These are phyloP conservation scores for Wallemia mellicola DNA, from an alignment of 1,284 basidiomycete species.

Conservation along the genomic window DNA sequence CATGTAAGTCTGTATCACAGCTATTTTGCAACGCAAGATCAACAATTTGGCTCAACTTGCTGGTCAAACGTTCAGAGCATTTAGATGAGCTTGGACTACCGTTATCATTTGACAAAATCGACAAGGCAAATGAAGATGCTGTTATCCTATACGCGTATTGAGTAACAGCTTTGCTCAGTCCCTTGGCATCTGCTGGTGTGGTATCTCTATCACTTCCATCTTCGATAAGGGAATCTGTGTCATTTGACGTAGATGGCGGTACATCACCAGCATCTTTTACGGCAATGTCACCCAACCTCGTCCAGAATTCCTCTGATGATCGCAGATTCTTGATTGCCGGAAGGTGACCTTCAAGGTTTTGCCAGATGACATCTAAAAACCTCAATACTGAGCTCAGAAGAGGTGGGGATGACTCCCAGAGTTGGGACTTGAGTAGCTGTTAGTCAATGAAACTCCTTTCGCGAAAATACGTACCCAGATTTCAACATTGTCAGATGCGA, in stretches of 20 bases:
- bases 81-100: too few relatives aligned
- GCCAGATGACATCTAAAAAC: background rate
- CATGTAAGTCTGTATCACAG: background rate
- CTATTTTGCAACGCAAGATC: background rate
- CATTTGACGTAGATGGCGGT: background rate
- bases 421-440: background rate
- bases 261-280: background rate
- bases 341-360: background rate
- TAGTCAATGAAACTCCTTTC: background rate
- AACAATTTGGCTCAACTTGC: background rate
- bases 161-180: background rate
- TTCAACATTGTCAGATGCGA: background rate
- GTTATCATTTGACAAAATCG: background rate
- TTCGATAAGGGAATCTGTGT: background rate
- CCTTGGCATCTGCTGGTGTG: background rate
- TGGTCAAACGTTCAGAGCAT: background rate
- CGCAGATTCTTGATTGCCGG: background rate
- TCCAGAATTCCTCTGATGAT: background rate
- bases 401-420: background rate
- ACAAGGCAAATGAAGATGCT: background rate
- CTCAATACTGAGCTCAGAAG: background rate
- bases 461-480: background rate
- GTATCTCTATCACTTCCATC: background rate
- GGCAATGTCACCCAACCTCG: background rate
- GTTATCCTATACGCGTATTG: background rate